These are phyloP conservation scores for Alternaria triticina DNA, from an alignment of 2,329 filamentous ascomycete species.

Conservation along the genomic window DNA sequence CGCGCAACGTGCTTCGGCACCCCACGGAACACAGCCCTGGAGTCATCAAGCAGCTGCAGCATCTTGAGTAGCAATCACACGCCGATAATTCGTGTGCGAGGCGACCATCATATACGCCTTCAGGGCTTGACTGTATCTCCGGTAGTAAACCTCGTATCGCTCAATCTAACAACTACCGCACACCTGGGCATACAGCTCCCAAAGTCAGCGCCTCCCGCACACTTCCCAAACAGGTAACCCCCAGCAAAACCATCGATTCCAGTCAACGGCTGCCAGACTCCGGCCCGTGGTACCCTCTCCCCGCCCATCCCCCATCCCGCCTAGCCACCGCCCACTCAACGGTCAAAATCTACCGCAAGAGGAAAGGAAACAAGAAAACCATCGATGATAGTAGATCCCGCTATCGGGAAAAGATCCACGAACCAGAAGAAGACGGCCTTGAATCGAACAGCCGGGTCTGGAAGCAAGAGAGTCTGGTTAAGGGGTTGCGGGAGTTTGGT, in stretches of 20 bases:
- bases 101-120: background rate
- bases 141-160: background rate
- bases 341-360: conserved; percentile 3
- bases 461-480: background rate
- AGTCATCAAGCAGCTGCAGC: background rate
- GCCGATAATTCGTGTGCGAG: background rate
- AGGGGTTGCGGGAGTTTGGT: background rate
- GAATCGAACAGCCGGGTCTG: background rate
- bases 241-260: background rate
- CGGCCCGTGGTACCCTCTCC: background rate
- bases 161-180: background rate
- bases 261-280: conserved; percentile 8
- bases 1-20: background rate
- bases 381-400: conserved; percentile 6
- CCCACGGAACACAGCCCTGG: background rate
- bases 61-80: background rate
- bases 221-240: conserved; percentile 3
- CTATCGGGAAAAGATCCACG: conserved; percentile 1
- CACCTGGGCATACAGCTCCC: background rate
- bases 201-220: background rate
- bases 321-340: background rate
- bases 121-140: background rate
- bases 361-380: background rate
- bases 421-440: background rate
- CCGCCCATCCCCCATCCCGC: background rate